A percentile compares a stretch with the other conserved stretches of the same genome.
Conservation (phyloP, 2,329 filamentous ascomycete genomes). For the Simplicillium sp. region DNA sequence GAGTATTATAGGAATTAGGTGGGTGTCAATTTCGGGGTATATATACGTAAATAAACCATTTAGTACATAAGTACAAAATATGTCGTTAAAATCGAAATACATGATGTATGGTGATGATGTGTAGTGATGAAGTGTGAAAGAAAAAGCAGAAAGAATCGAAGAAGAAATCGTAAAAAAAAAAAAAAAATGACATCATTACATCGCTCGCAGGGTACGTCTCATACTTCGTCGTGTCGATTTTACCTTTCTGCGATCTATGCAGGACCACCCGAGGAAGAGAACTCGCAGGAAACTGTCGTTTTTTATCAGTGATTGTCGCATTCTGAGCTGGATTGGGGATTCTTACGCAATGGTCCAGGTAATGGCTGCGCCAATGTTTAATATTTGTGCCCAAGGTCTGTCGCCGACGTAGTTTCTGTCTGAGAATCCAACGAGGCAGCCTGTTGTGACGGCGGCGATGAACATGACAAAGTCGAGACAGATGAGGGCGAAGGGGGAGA, state of each 20-base stretch:
- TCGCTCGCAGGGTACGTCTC: too few species aligned
- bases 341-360: background rate
- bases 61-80: too few species aligned
- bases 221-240: too few species aligned
- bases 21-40: background rate
- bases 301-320: background rate
- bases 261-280: background rate
- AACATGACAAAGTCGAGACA: background rate
- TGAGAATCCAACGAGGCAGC: background rate
- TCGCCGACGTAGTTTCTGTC: background rate
- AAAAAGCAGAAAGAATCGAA: too few species aligned
- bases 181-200: too few species aligned
- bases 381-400: background rate
- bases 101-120: too few species aligned
- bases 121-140: too few species aligned
- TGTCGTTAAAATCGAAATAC: too few species aligned
- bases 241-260: too few species aligned
- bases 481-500: background rate
- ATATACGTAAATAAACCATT: too few species aligned
- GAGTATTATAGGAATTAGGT: constrained; percentile 10
- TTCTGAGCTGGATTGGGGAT: background rate
- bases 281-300: background rate
- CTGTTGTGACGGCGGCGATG: background rate
- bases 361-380: background rate
- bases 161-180: too few species aligned